These are phyloP conservation scores for Moesziomyces sp. DNA, from an alignment of 1,284 basidiomycete species.

Conservation along the genomic window DNA sequence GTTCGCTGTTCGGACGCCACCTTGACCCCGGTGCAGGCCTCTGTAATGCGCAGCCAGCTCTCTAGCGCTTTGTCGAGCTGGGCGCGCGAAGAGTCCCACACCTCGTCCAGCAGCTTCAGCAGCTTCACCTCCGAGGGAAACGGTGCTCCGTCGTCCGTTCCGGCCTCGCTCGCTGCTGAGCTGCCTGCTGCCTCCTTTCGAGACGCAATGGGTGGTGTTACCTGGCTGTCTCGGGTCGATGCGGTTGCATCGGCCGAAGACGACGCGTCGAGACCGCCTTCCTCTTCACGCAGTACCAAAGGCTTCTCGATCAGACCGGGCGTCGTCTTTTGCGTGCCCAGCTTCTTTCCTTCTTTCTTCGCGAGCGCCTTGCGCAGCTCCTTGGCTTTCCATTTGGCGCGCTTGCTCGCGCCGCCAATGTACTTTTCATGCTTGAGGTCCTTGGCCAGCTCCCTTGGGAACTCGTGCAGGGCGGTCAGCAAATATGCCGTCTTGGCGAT, in stretches of 20 bases:
- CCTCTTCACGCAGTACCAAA: slow-evolving; percentile 13
- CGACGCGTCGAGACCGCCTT: background rate
- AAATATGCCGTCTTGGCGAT: slow-evolving; percentile 41
- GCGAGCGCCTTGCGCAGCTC: slow-evolving; percentile 35
- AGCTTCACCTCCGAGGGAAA: slow-evolving; percentile 46
- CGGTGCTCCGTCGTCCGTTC: slow-evolving; percentile 28
- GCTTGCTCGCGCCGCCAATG: slow-evolving; percentile 35
- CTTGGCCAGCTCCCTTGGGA: slow-evolving; percentile 32
- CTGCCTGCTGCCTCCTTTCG: slow-evolving; percentile 6
- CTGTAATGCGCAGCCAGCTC: slow-evolving; percentile 24
- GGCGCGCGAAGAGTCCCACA: slow-evolving; percentile 33
- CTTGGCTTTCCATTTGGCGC: slow-evolving; percentile 40
- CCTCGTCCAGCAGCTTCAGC: slow-evolving; percentile 25
- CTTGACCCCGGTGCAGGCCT: slow-evolving; percentile 8
- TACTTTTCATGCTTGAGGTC: slow-evolving; percentile 45
- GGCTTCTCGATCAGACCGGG: slow-evolving; percentile 28
- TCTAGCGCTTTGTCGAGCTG: slow-evolving; percentile 32
- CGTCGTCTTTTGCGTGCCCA: slow-evolving; percentile 36
- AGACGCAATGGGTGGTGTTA: slow-evolving; percentile 2
- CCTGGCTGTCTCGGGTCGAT: too few species aligned
- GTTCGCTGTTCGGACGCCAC: slow-evolving; percentile 14
- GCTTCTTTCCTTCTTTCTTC: slow-evolving; percentile 32
- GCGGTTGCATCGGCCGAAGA: slow-evolving; percentile 2
- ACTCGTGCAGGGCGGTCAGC: slow-evolving; percentile 17
- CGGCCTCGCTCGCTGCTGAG: slow-evolving; percentile 20